Evolutionary conservation across 2,329 filamentous ascomycete species (phyloP), one percentile per base, ranked within the genome.

Genomic region (Epichloe festucae): DNA sequence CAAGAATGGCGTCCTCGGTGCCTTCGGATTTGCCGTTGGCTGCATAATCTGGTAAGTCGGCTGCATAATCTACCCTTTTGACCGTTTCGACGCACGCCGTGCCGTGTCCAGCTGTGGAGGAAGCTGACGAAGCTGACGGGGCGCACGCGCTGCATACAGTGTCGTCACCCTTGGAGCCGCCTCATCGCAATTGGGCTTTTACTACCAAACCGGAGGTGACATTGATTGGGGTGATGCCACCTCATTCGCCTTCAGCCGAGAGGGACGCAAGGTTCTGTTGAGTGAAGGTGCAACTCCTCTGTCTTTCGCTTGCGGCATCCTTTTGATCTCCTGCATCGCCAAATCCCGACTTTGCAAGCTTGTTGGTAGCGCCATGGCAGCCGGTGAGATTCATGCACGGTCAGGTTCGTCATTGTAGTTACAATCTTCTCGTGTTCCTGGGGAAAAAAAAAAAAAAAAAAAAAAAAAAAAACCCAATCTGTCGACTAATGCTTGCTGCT

Each of bases 161-260:
- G 27, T 64, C 14, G 48, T 65, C 6, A 59, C 59, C 0, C 48
- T 63, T 15, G 55, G 56, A 44, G 64, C 61, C 19, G 62, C 63
- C 19, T 54, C 64, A 3, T 64, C 63, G 5, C 63, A 66, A 47
- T 54, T 65, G 11, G 63, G 63, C 27, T 66, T 66, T 46, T 66
- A 55, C 48, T 54, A 57, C 46, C 58, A 65, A 47, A 65, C 64
- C 0, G 64, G 64, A 14, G 63, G 62, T 31, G 62, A 65, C 50
- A 54, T 66, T 10, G 59, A 65, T 47, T 66, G 64, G 64, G 57
- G 56, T 34, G 64, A 66, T 51, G 64, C 61, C 12, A 54, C 55
- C 40, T 49, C 60, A 11, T 64, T 64, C 43, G 61, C 65, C 19
- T 55, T 56, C 34, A 61, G 59, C 53, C 59, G 61, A 48, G 64